Base-by-base conservation (phyloP, 1,139 yeast species). In the Geotrichum armillariae region DNA sequence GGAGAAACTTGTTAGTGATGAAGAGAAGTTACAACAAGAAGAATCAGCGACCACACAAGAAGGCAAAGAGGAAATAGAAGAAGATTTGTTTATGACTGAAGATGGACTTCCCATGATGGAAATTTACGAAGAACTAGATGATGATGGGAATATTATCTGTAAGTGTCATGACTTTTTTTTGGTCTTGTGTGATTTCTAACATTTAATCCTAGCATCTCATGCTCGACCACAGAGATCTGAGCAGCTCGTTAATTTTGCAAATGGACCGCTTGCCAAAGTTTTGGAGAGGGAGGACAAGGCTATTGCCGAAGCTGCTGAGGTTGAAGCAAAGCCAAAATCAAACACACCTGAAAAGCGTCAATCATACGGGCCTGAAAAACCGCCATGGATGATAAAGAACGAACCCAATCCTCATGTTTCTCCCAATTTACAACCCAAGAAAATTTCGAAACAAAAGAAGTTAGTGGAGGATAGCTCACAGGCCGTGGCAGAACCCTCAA, bases 51-150 rank as follows among this genome's bases (percentile, higher is more conserved):
- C 11, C 12, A 14, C 34, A n/a, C 7, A 31, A 8, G 12, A 39
- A 48, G 34, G 41, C 40, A 47, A 54, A 6, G 52, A 43, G 1
- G 47, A 52, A 7, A 25, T 49, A 4, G 58, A 48, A 29, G 55
- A 60, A 2, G 56, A 52, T 27, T 45, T 49, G 17, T 46, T 54
- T 41, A 48, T 35, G 52, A 66, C 71, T 29, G 76, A 72, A 47
- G 80, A 73, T 18, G 80, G 75, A 0, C 64, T 82, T 3, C 89
- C 88, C 0, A 66, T 82, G 16, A 82, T 90, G 83, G 97, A 90
- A 52, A 90, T 90, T 20, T 76, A 83, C 47, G 97, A 91, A 63
- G 90, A 85, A 50, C 67, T 91, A 38, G 96, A 90, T 65, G 95
- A 86, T 0, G 82, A 85, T 11, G 96, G 82, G 0, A 81, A 85